Evolutionary conservation across 2,329 filamentous ascomycete species (phyloP).

Genomic region (Aspergillus nomiae): DNA sequence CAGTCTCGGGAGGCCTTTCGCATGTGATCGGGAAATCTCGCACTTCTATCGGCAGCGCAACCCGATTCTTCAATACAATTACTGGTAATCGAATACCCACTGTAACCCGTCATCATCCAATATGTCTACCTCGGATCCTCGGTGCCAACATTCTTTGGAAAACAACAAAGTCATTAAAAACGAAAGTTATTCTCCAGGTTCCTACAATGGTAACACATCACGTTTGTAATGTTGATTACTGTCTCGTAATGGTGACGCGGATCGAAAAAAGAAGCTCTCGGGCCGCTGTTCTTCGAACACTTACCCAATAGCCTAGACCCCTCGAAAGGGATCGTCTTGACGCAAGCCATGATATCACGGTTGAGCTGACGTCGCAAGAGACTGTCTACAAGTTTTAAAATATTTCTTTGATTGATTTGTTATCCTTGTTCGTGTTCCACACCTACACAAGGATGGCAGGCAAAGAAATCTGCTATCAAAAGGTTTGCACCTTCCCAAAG

Average conservation of each 20-base stretch:
- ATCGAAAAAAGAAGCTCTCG: constrained; percentile 1
- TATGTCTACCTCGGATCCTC: not conserved
- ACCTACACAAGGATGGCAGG: not conserved
- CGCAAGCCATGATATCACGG: constrained; percentile 24
- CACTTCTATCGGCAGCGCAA: constrained; percentile 5
- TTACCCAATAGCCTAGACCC: constrained; percentile 12
- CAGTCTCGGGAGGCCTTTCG: constrained; percentile 6
- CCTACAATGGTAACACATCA: constrained; percentile 1
- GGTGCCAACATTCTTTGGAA: not conserved
- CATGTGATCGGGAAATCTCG: constrained; percentile 17
- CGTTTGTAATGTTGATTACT: not conserved
- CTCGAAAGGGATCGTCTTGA: constrained; percentile 12
- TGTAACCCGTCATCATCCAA: not conserved
- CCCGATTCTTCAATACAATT: not conserved
- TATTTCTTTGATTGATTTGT: not conserved
- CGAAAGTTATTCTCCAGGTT: constrained; percentile 1
- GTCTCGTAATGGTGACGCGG: constrained; percentile 14
- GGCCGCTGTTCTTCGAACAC: constrained; percentile 1
- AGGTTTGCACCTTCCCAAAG: constrained; percentile 1
- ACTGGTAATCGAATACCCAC: not conserved
- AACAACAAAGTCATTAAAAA: constrained; percentile 1
- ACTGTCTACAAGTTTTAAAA: not conserved
- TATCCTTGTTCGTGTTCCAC: not conserved
- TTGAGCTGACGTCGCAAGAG: constrained; percentile 2
- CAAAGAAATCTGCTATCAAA: not conserved